Percentiles rank a stretch among this genome's conserved stretches.
phyloP scores from a whole-genome alignment of 1,284 basidiomycete genomes.

The Melanopsichium pennsylvanicum region DNA sequence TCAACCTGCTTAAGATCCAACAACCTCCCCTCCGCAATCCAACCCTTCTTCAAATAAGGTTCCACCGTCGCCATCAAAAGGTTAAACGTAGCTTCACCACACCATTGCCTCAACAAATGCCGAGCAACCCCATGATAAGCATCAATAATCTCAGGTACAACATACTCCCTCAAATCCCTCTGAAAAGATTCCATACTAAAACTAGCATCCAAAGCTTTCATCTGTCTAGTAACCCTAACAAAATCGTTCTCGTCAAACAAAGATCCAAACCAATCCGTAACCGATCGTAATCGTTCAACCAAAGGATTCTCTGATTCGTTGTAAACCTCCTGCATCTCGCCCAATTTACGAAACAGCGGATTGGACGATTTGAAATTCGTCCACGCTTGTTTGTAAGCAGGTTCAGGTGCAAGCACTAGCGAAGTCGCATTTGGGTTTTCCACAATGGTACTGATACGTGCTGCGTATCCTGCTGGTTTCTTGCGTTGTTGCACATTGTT shows the following conservation, averaged over 20 bases:
- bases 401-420: conserved; percentile 58
- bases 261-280: conserved; percentile 84
- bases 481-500: conserved; percentile 1
- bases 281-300: conserved; percentile 79
- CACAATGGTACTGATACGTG: conserved; percentile 24
- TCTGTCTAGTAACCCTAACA: conserved; percentile 85
- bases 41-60: conserved; percentile 85
- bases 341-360: conserved; percentile 49
- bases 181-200: conserved; percentile 89
- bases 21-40: conserved; percentile 68
- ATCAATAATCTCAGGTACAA: conserved; percentile 96
- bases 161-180: conserved; percentile 91
- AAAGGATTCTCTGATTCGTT: conserved; percentile 94
- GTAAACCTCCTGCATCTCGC: conserved; percentile 68
- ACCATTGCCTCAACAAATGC: conserved; percentile 87
- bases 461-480: conserved; percentile 57
- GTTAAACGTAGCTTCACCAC: conserved; percentile 89
- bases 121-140: conserved; percentile 90
- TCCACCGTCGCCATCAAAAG: conserved; percentile 98
- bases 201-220: conserved; percentile 84
- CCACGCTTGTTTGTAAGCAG: conserved; percentile 57
- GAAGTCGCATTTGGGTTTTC: conserved; percentile 52
- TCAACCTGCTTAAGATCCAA: conserved; percentile 61
- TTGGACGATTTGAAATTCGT: conserved; percentile 52
- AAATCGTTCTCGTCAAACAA: conserved; percentile 98